phyloP scores from a whole-genome alignment of 441 rosid genomes.

The Sinapis alba region DNA sequence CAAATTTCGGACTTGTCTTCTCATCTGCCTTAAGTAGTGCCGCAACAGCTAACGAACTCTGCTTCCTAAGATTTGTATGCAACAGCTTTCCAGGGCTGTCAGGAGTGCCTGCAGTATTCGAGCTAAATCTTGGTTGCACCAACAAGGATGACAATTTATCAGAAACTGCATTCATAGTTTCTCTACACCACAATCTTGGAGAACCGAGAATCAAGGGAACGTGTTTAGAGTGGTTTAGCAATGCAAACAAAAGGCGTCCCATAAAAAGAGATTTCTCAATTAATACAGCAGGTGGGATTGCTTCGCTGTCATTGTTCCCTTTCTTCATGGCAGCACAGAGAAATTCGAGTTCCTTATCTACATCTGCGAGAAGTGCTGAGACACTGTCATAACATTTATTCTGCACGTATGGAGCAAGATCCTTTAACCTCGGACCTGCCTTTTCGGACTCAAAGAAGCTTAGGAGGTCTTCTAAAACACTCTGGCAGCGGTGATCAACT shows the following conservation, averaged over 20 bases:
- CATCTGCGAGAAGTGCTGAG: constrained; percentile 63
- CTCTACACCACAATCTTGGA: constrained; percentile 93
- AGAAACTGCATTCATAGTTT: constrained; percentile 54
- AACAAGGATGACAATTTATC: constrained; percentile 70
- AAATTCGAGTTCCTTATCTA: constrained; percentile 68
- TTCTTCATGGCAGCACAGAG: constrained; percentile 58
- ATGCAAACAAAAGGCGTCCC: constrained; percentile 92
- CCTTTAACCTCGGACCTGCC: constrained; percentile 80
- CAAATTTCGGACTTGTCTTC: constrained; percentile 73
- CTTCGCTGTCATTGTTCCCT: constrained; percentile 44
- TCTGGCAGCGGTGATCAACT: constrained; percentile 75
- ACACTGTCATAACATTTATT: constrained; percentile 78
- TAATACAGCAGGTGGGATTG: constrained; percentile 57
- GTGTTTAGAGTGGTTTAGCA: constrained; percentile 80
- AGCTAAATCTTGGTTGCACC: constrained; percentile 59
- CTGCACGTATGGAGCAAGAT: constrained; percentile 82
- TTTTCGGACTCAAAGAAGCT: constrained; percentile 92
- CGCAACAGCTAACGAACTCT: constrained; percentile 73
- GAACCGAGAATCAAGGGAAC: constrained; percentile 87
- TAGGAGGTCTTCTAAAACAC: constrained; percentile 81
- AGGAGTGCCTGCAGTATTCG: constrained; percentile 45
- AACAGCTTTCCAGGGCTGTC: constrained; percentile 61
- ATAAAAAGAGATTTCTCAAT: constrained; percentile 90
- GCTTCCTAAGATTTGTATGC: constrained; percentile 59
- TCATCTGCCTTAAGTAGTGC: constrained; percentile 91